Percentiles rank a stretch among this genome's conserved stretches.
Evolutionary conservation across 495 filamentous ascomycete species (phyloP).

Genomic region (Aspergillus sclerotioniger): DNA sequence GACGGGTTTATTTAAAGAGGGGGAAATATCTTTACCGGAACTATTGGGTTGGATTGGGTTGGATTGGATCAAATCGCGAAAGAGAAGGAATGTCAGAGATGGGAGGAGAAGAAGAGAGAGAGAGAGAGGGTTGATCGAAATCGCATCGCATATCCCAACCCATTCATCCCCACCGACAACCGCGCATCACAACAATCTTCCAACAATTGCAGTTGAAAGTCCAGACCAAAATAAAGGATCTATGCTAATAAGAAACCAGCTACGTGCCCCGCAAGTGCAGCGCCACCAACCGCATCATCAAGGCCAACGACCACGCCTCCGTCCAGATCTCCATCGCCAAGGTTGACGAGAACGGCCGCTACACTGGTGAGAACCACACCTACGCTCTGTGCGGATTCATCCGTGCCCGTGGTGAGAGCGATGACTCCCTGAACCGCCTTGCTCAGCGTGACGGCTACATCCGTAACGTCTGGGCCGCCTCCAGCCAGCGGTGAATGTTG

Average conservation of each 20-base stretch:
- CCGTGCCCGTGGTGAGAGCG: slow-evolving; percentile 93
- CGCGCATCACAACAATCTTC: too few relatives aligned
- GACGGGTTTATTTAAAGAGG: neutral
- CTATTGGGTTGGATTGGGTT: neutral
- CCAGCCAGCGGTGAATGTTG: slow-evolving; percentile 60
- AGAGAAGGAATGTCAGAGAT: too few relatives aligned
- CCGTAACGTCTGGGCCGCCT: slow-evolving; percentile 90
- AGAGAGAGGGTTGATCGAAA: neutral
- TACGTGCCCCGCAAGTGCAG: slow-evolving; percentile 99
- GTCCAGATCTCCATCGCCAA: slow-evolving; percentile 89
- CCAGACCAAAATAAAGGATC: neutral
- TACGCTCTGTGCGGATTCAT: slow-evolving; percentile 98
- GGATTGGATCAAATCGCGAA: neutral
- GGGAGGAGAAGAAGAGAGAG: neutral
- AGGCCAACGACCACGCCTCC: slow-evolving; percentile 95
- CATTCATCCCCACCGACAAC: neutral
- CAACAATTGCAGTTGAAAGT: too few relatives aligned
- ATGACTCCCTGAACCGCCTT: slow-evolving; percentile 93
- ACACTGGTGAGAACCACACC: slow-evolving; percentile 95
- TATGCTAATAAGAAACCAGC: slow-evolving; percentile 47
- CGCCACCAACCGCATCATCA: slow-evolving; percentile 97
- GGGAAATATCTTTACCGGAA: neutral
- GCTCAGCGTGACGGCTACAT: slow-evolving; percentile 93
- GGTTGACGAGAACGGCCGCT: slow-evolving; percentile 92
- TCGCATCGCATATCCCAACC: neutral